Evolutionary conservation across 2,329 filamentous ascomycete species (phyloP), one percentile per base, ranked within the genome.

Genomic region (Talaromyces verruculosus): DNA sequence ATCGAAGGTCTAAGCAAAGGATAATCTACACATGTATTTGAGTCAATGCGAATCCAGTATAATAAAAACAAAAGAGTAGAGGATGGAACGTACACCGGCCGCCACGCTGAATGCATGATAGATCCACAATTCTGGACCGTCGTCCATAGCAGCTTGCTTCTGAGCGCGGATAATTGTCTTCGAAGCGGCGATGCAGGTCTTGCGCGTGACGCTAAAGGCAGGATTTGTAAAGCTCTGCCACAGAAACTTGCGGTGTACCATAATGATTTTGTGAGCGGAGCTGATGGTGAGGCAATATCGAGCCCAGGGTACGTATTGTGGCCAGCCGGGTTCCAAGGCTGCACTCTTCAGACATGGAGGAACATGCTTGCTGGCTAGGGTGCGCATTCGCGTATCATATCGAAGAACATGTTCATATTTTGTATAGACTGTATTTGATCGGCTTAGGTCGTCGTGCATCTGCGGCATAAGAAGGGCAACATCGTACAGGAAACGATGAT

Each of bases 191-290:
- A 77, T 73, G 61, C 79, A 81, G 0, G 80, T 80, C 70, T 78
- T 77, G 25, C 80, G 74, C 8, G 77, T 81, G 64, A 81, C 79
- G 2, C 74, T 75, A 63, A 79, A 82, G n/a, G 77, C 75, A 0
- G 72, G 73, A 47, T 79, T 78, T 2, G 76, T 78, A 67, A 82
- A 81, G 59, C 79, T 80, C 47, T 74, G 71, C 45, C 77, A 77
- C 2, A 82, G 69, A 63, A 81, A 82, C 45, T 75, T 77, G 51
- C 81, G 75, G 62, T 81, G 78, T 5, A 80, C 75, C 80, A 81
- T 81, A 67, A 82, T 81, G n/a, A 80, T 76, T 65, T 82, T 82
- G 45, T 82, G 80, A 8, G 76, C 75, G 10, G 73, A 71, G 33
- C 77, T 79, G 17, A 80, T 76, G 8, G 77, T 75, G 17, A 80